Evolutionary conservation across 176 grass and related monocot genomes (phyloP).

Genomic region (bread wheat (Triticum aestivum)): DNA sequence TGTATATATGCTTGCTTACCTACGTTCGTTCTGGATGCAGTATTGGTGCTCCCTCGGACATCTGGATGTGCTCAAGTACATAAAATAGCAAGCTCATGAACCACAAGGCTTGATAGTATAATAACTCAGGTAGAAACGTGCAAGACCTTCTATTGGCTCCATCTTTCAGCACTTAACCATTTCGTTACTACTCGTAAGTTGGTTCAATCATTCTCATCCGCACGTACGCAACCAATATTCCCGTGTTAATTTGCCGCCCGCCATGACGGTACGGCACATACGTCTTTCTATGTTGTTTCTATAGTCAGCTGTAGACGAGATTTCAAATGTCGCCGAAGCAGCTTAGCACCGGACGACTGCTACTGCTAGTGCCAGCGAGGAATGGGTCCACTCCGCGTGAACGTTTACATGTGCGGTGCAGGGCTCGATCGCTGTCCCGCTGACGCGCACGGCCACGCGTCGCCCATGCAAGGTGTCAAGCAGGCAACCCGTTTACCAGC

Average conservation of each 20-base stretch:
- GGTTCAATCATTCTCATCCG: too few relatives aligned
- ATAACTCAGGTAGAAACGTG: constrained; percentile 28
- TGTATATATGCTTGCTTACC: background rate
- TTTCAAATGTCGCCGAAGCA: background rate
- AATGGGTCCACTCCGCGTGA: background rate
- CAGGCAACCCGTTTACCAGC: constrained; percentile 8
- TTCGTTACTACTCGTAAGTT: too few relatives aligned
- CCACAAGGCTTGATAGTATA: constrained; percentile 21
- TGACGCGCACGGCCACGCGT: constrained; percentile 38
- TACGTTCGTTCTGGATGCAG: background rate
- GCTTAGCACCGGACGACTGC: background rate
- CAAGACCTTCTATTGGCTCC: constrained; percentile 5
- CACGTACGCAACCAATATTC: too few relatives aligned
- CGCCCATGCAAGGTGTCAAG: constrained; percentile 43
- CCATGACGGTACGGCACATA: too few relatives aligned
- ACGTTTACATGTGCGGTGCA: background rate
- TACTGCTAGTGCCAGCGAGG: background rate
- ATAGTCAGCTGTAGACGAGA: too few relatives aligned
- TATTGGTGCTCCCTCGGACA: constrained; percentile 29
- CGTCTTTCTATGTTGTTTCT: too few relatives aligned
- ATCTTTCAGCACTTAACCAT: background rate
- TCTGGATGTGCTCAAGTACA: constrained; percentile 5
- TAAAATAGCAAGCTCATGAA: constrained; percentile 21
- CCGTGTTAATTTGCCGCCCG: too few relatives aligned
- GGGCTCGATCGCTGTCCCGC: constrained; percentile 18